Evolutionary conservation across 1,284 basidiomycete species (phyloP), one percentile per base, ranked within the genome.

Genomic region (Rhodotorula sp.): DNA sequence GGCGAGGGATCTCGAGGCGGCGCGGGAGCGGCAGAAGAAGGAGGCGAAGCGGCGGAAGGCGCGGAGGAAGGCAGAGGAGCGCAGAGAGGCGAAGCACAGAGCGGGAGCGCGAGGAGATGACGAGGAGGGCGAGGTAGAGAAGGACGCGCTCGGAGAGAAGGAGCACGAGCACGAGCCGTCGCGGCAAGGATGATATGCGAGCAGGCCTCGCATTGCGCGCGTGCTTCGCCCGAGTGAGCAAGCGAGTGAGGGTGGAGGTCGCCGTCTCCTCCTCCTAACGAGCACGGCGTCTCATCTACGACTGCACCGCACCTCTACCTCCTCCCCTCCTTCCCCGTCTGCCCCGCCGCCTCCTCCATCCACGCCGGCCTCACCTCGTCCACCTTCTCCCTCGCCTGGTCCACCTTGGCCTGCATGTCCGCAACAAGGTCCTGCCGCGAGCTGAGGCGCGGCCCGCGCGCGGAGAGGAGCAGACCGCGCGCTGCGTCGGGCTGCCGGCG

Each of bases 21-120:
- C 81, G 64, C 82, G 81, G 71, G 81, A 81, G 72, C 65, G 81
- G n/a, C 69, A 79, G 64, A 71, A 82, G 67, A 82, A 83, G 69
- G 68, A 76, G 34, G 82, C 82, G 64, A 77, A 79, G 57, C 73
- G 72, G 39, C 81, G 82, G 72, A 83, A 83, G 77, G 74, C 77
- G 9, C 81, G 80, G 70, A 78, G 77, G 72, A 81, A 81, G 73
- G 34, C 22, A 0, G 72, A 75, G 61, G 67, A 27, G 71, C n/a
- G n/a, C n/a, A n/a, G n/a, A n/a, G n/a, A n/a, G n/a, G n/a, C n/a
- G n/a, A n/a, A n/a, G n/a, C n/a, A n/a, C n/a, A n/a, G n/a, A n/a
- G n/a, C n/a, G n/a, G n/a, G 81, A 81, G 74, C 36, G 12, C 10
- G 72, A 73, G 64, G 66, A 13, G 4, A 62, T 66, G 27, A 50